Percentiles rank a stretch among this genome's conserved stretches.
Evolutionary conservation across 2,329 filamentous ascomycete species (phyloP).

Genomic region (Gaeumannomyces tritici): DNA sequence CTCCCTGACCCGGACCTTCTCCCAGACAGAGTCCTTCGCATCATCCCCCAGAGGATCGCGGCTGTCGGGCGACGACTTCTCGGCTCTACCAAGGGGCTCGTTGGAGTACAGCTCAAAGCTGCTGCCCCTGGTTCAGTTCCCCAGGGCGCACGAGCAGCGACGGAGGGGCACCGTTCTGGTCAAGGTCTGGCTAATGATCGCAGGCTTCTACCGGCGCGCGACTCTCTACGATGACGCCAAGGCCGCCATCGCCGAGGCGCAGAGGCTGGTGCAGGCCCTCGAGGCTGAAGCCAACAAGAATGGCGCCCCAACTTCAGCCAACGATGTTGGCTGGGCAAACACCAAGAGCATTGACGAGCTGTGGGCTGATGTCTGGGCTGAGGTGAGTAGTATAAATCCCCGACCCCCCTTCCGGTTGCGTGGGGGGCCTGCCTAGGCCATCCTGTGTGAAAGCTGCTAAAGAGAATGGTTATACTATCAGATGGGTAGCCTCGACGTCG

Average conservation of each 20-base stretch:
- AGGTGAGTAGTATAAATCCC: conserved; percentile 44
- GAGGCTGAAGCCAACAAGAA: conserved; percentile 42
- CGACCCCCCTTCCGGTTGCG: background rate
- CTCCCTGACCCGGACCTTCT: conserved; percentile 30
- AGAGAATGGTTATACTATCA: conserved; percentile 19
- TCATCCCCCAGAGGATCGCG: conserved; percentile 32
- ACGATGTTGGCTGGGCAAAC: conserved; percentile 64
- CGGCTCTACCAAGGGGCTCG: conserved; percentile 28
- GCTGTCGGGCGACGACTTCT: conserved; percentile 10
- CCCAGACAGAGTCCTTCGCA: conserved; percentile 35
- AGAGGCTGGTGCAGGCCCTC: conserved; percentile 61
- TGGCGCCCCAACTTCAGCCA: conserved; percentile 12
- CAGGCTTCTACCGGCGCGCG: conserved; percentile 77
- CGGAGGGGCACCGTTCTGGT: conserved; percentile 49
- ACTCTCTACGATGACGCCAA: conserved; percentile 70
- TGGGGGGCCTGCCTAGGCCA: background rate
- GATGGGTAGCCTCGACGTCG: conserved; percentile 58
- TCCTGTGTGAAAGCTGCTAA: background rate
- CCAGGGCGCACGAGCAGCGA: conserved; percentile 40
- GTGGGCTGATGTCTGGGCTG: conserved; percentile 73
- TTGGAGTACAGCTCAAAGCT: conserved; percentile 35
- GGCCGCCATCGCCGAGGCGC: conserved; percentile 73
- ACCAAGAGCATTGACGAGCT: conserved; percentile 75
- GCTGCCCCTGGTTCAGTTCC: conserved; percentile 43
- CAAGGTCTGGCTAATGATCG: conserved; percentile 84